Evolutionary conservation across 2,329 filamentous ascomycete species (phyloP), one percentile per base, ranked within the genome.

Genomic region (Alternaria arbusti): DNA sequence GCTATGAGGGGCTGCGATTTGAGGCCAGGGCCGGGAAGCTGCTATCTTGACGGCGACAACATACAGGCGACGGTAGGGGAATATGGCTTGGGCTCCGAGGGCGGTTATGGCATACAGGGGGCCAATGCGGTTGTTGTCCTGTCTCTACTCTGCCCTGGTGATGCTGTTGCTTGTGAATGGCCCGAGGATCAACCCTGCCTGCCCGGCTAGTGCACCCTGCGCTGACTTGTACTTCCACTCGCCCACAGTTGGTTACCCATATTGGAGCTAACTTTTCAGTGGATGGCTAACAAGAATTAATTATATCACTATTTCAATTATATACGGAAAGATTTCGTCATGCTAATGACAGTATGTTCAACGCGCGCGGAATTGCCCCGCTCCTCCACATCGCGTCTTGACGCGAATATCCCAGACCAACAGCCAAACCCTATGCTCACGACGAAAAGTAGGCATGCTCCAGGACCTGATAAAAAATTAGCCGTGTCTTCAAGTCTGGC

Each of bases 11-110:
- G 73, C 63, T 69, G 68, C 65, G 66, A 61, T 66, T 70, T 67
- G 69, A 68, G 71, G 73, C 70, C 68, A 59, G 67, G 64, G 68
- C 66, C 65, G 64, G 63, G 68, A 69, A 75, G 73, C 72, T 74
- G 73, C 75, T 78, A 78, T 73, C 70, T 70, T 47, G 67, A 69
- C 56, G 68, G 67, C 65, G 65, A 70, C 65, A 66, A 72, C 74
- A 78, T 79, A 68, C 72, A 75, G 70, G 62, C 70, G 66, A 66
- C 59, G 59, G 28, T 44, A 54, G 46, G 44, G 61, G 61, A 49
- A 58, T 57, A 57, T 65, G 51, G 20, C 49, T 59, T 44, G 46
- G 50, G 52, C 46, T 51, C 62, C 55, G 51, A 58, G 59, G 52
- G 52, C 54, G 59, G 56, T 51, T 57, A 55, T 49, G 49, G 66